Evolutionary conservation across 257 asterid species (phyloP).

Genomic region (Salvia rosmarinus): DNA sequence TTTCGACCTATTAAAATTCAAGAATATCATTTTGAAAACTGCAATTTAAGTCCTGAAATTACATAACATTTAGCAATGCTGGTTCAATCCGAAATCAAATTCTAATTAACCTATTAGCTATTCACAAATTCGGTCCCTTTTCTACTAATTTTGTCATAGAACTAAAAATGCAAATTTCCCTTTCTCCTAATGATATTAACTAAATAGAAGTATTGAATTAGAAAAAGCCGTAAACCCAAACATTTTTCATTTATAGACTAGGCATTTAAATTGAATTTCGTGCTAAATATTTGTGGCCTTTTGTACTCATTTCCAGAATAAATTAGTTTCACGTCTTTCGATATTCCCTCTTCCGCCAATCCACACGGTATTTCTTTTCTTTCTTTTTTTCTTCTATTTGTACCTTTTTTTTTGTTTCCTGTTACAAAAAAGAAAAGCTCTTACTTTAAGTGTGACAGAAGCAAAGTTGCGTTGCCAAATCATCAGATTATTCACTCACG

Average conservation of each 20-base stretch:
- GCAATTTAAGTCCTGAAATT: not conserved
- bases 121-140: no score
- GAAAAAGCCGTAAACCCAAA: not conserved
- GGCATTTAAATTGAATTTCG: not conserved
- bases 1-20: not conserved
- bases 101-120: not conserved
- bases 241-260: not conserved
- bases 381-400: not conserved
- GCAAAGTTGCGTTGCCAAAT: constrained; percentile 30
- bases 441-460: constrained; percentile 43
- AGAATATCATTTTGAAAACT: not conserved
- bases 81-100: not conserved
- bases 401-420: not conserved
- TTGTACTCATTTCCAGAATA: not conserved
- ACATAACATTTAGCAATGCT: no score
- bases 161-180: no score
- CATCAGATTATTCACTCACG: constrained; percentile 13
- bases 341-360: not conserved
- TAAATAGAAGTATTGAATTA: not conserved
- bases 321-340: not conserved
- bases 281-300: not conserved
- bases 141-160: no score
- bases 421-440: constrained; percentile 30
- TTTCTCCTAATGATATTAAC: no score
- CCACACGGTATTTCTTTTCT: not conserved